Conservation (phyloP, 441 rosid genomes). For the Croton laevigatus region DNA sequence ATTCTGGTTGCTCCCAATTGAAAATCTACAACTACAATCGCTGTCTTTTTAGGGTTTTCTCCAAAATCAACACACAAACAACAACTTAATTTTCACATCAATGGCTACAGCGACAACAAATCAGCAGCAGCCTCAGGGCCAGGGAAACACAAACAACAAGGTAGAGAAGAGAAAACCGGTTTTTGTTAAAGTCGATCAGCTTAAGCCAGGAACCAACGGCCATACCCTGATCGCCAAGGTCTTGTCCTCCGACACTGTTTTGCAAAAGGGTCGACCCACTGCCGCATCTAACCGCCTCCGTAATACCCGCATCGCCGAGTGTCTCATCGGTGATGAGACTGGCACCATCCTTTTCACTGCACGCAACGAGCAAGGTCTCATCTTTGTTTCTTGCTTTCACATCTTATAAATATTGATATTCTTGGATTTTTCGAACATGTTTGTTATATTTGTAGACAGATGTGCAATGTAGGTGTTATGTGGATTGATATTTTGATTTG, state of each 20-base stretch:
- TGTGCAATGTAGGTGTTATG: background rate
- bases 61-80: background rate
- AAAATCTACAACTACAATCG: slow-evolving; percentile 1
- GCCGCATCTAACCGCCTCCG: slow-evolving; percentile 26
- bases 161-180: slow-evolving; percentile 18
- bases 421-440: background rate
- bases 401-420: background rate
- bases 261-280: slow-evolving; percentile 29
- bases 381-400: background rate
- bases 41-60: slow-evolving; percentile 18
- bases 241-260: slow-evolving; percentile 32
- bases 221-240: slow-evolving; percentile 42
- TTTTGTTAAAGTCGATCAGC: slow-evolving; percentile 35
- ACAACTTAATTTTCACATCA: background rate
- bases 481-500: background rate
- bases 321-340: slow-evolving; percentile 46
- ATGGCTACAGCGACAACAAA: slow-evolving; percentile 6
- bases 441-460: background rate
- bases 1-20: background rate
- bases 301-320: slow-evolving; percentile 41
- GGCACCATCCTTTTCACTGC: slow-evolving; percentile 51
- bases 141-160: background rate
- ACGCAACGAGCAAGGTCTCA: slow-evolving; percentile 48
- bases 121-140: background rate
- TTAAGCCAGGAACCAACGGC: slow-evolving; percentile 42